Percentiles rank a stretch among this genome's conserved stretches.
Evolutionary conservation across 768 basidiomycete species (phyloP).

Genomic region (Kondoa malvinella): DNA sequence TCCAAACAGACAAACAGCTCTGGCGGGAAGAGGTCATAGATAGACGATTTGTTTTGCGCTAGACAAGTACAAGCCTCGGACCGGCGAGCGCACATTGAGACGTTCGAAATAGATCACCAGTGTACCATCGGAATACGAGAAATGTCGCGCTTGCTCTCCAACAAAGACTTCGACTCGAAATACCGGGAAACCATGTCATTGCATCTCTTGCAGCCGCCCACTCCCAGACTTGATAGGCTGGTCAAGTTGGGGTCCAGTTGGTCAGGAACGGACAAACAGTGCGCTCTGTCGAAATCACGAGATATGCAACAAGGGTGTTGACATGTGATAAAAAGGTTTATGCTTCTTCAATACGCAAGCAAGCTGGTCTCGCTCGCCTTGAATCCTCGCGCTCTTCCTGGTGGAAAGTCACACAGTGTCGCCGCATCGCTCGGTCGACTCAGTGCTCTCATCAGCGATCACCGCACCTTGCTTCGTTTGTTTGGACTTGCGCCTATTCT

Average conservation of each 20-base stretch:
- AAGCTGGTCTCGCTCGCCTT: constrained; percentile 8
- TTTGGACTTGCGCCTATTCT: constrained; percentile 23
- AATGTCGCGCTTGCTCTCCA: no score
- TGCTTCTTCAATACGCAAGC: constrained; percentile 11
- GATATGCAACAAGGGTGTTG: background rate
- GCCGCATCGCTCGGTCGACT: background rate
- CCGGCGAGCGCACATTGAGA: no score
- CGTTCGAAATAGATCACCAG: no score
- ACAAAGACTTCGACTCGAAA: background rate
- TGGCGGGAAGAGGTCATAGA: no score
- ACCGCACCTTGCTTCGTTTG: constrained; percentile 19
- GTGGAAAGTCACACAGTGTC: background rate
- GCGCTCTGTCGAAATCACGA: background rate
- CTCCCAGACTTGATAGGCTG: background rate
- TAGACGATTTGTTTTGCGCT: no score
- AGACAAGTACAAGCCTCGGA: no score
- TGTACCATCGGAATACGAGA: no score
- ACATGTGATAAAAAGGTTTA: constrained; percentile 18
- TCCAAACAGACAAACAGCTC: no score
- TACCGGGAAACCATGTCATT: background rate
- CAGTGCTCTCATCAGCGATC: background rate
- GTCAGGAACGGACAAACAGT: background rate
- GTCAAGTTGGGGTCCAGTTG: background rate
- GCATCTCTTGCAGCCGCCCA: background rate
- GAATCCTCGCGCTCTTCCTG: background rate